A percentile compares a stretch with the other conserved stretches of the same genome.
phyloP scores from a whole-genome alignment of 1,139 yeast genomes.

The Pichia sp. region DNA sequence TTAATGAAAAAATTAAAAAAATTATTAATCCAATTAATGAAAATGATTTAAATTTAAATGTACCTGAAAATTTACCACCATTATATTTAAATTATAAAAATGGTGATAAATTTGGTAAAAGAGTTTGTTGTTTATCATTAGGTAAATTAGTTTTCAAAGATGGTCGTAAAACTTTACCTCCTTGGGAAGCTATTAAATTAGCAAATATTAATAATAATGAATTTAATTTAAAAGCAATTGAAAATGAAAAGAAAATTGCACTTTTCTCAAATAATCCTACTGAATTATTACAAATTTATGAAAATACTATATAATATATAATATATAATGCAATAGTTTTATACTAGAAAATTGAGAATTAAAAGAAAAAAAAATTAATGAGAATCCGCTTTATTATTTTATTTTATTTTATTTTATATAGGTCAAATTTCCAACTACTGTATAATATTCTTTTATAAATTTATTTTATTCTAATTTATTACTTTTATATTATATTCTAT shows the following conservation, averaged over 20 bases:
- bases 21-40: no score
- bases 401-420: no score
- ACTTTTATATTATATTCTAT: neutral
- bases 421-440: no score
- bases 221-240: neutral
- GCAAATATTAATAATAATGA: neutral
- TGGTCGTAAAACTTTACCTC: conserved; percentile 37
- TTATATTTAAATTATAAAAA: conserved; percentile 2
- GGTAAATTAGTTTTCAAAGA: conserved; percentile 78
- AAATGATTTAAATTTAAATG: neutral
- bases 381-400: no score
- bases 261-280: neutral
- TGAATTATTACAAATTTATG: conserved; percentile 7
- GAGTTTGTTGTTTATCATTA: conserved; percentile 45
- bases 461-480: no score
- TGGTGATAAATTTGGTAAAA: conserved; percentile 7
- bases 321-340: no score
- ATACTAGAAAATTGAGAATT: no score
- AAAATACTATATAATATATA: neutral
- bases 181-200: conserved; percentile 4
- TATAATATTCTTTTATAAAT: no score
- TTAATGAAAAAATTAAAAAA: conserved; percentile 12
- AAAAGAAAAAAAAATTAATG: no score
- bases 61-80: conserved; percentile 8
- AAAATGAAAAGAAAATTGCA: neutral